Evolutionary conservation across 768 basidiomycete species (phyloP).

Genomic region (Sporobolomyces pararoseus): DNA sequence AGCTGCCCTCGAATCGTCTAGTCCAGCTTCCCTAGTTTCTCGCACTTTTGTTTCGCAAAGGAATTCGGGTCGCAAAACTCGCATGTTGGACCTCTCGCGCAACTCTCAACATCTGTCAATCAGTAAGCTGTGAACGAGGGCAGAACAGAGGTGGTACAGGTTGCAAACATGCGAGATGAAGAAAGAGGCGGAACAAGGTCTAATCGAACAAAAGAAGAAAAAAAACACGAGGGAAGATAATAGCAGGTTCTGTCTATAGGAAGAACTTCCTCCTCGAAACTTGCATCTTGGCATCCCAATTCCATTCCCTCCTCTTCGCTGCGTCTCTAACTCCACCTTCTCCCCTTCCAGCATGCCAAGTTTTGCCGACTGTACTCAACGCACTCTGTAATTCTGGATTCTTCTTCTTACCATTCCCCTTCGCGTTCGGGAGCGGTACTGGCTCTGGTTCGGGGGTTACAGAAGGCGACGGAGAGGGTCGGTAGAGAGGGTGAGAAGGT

Average conservation of each 20-base stretch:
- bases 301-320: conserved; percentile 77
- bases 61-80: too few relatives aligned
- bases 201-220: neutral
- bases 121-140: too few relatives aligned
- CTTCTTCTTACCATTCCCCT: conserved; percentile 8
- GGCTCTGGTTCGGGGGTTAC: conserved; percentile 15
- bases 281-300: conserved; percentile 95
- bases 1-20: too few relatives aligned
- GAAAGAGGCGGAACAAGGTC: neutral
- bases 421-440: conserved; percentile 34
- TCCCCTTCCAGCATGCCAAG: conserved; percentile 43
- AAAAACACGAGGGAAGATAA: neutral
- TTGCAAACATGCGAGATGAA: too few relatives aligned
- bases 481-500: conserved; percentile 36
- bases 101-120: too few relatives aligned
- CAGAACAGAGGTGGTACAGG: too few relatives aligned
- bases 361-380: conserved; percentile 42
- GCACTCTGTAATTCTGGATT: conserved; percentile 34
- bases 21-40: too few relatives aligned
- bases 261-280: conserved; percentile 76
- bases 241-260: too few relatives aligned
- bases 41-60: too few relatives aligned
- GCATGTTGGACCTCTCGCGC: too few relatives aligned
- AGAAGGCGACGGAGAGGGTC: conserved; percentile 31
- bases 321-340: conserved; percentile 43